Evolutionary conservation across 192 early-diverging fungal genomes (phyloP).

Genomic region (Podila epigama): DNA sequence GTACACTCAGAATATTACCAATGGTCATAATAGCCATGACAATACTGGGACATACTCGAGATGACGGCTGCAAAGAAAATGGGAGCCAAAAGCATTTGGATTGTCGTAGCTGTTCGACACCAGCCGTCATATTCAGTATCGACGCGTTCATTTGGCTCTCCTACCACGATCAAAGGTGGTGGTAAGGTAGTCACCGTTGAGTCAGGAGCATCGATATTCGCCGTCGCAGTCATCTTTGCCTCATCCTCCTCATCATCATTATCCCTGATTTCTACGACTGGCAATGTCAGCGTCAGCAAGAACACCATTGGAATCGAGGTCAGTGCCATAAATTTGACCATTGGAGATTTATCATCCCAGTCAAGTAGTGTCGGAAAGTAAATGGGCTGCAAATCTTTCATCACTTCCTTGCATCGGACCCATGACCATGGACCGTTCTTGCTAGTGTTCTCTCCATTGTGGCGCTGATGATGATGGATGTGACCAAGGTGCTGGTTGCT

Average conservation of each 20-base stretch:
- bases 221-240: neutral
- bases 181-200: too few species aligned
- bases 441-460: neutral
- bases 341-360: conserved; percentile 56
- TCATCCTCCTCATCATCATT: conserved; percentile 46
- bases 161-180: conserved; percentile 26
- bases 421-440: neutral
- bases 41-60: conserved; percentile 11
- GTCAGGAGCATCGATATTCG: too few species aligned
- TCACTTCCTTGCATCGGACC: neutral
- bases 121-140: conserved; percentile 47
- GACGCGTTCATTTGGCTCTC: conserved; percentile 4
- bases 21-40: neutral
- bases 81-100: conserved; percentile 64
- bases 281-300: conserved; percentile 63
- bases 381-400: conserved; percentile 27
- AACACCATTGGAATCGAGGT: conserved; percentile 62
- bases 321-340: conserved; percentile 57
- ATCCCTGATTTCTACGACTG: conserved; percentile 63
- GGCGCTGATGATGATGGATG: conserved; percentile 2
- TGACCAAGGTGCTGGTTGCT: conserved; percentile 26
- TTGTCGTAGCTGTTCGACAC: conserved; percentile 62
- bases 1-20: neutral
- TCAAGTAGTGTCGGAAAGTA: conserved; percentile 66
- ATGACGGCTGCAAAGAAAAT: conserved; percentile 59